Base-by-base conservation (phyloP, 169 alveolate genomes). In the Eimeria tenella region DNA sequence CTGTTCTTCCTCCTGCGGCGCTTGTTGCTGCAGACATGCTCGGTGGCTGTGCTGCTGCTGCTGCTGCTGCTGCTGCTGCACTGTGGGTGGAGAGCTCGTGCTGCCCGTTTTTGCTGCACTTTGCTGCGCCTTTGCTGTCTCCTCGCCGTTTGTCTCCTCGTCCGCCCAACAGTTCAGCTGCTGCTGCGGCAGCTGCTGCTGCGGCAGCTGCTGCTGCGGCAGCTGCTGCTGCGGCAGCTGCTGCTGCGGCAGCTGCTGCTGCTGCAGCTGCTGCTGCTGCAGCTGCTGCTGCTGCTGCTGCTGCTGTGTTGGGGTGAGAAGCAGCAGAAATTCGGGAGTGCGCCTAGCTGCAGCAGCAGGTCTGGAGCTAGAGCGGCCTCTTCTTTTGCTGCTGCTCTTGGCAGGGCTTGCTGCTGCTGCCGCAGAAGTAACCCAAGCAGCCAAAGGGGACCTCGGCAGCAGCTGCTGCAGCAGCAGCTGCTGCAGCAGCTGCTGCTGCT, bases 341-440 rank as follows among this genome's bases (percentile, higher is more conserved):
- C 31, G 74, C 5, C 9, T 25, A 19, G 74, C 74, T 15, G n/a
- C 25, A 6, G 74, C 74, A 19, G 74, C 74, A 31, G 42, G 42
- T 2, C 42, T 71, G 82, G 53, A n/a, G 56, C 55, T 71, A n/a
- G 10, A n/a, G 82, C 55, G 17, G 82, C 82, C 23, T 19, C 53
- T 71, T 25, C 53, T 71, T 25, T 71, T 71, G 82, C 82, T 71
- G 56, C 82, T 71, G 82, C 82, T 71, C 53, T 11, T 23, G 82
- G 10, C 53, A 5, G 13, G 17, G 19, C 8, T 21, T 71, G 53
- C 23, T 21, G 21, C 19, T 58, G 19, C 50, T 13, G 74, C 9
- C 3, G 9, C 13, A 9, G 74, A 9, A 13, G 74, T 25, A 63
- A 25, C 74, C 42, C 42, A 17, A 9, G 21, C 9, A 19, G 74